A percentile compares a stretch with the other conserved stretches of the same genome.
phyloP scores from a whole-genome alignment of 768 basidiomycete species.

The Lentinula lateritia region DNA sequence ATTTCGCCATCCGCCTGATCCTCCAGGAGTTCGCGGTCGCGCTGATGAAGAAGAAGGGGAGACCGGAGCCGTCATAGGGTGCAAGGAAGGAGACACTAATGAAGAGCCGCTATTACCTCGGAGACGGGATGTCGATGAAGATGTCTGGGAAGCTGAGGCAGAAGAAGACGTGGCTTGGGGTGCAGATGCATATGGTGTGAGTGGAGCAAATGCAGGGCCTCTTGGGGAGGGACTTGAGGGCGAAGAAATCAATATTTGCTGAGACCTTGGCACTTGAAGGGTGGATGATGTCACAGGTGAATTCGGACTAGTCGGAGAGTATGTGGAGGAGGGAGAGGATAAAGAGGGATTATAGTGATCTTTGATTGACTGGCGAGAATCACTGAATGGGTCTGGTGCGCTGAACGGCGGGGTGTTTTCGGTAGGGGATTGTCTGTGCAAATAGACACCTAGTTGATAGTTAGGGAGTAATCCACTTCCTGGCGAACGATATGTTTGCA shows the following conservation, averaged over 20 bases:
- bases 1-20: not conserved
- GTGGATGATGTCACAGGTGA: conserved; percentile 22
- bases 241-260: conserved; percentile 17
- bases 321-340: not conserved
- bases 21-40: not conserved
- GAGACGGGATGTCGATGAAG: not conserved
- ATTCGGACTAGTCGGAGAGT: not conserved
- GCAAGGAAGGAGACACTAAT: conserved; percentile 10
- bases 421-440: conserved; percentile 79
- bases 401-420: conserved; percentile 78
- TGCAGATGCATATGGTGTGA: conserved; percentile 14
- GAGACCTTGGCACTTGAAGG: conserved; percentile 40
- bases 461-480: conserved; percentile 19
- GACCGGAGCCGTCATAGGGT: conserved; percentile 12
- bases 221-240: conserved; percentile 16
- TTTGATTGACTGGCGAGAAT: conserved; percentile 23
- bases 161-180: not conserved
- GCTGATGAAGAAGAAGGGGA: conserved; percentile 18
- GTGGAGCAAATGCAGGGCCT: conserved; percentile 11
- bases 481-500: not conserved
- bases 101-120: conserved; percentile 6
- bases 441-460: conserved; percentile 79
- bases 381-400: conserved; percentile 28
- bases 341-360: not conserved
- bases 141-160: not conserved